These are phyloP conservation scores for Russula sp. DNA, from an alignment of 768 basidiomycete genomes.

Conservation along the genomic window DNA sequence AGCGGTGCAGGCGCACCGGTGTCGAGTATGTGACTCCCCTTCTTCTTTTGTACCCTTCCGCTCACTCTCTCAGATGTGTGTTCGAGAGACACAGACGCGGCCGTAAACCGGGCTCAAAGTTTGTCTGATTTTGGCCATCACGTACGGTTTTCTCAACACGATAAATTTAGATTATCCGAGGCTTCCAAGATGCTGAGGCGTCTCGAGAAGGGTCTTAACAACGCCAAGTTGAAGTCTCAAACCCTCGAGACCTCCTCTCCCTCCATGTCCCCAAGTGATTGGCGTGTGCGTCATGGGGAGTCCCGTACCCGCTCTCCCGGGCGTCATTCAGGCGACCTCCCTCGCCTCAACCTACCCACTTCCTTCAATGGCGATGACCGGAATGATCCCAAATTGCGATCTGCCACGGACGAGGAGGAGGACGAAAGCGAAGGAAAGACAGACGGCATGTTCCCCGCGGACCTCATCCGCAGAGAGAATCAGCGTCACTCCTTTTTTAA, in stretches of 20 bases:
- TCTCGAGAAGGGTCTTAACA: constrained; percentile 76
- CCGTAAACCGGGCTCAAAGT: constrained; percentile 89
- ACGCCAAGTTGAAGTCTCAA: constrained; percentile 61
- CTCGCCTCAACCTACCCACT: constrained; percentile 39
- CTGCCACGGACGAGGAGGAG: constrained; percentile 51
- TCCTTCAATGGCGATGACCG: constrained; percentile 15
- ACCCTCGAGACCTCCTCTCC: constrained; percentile 32
- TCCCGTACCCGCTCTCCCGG: constrained; percentile 24
- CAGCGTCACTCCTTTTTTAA: constrained; percentile 72
- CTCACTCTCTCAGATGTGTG: constrained; percentile 46
- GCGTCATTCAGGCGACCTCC: constrained; percentile 41
- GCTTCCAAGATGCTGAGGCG: constrained; percentile 85
- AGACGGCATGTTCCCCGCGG: constrained; percentile 63
- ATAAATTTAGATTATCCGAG: constrained; percentile 59
- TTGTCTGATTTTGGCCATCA: constrained; percentile 22
- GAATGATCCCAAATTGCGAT: constrained; percentile 10
- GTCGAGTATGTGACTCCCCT: constrained; percentile 36
- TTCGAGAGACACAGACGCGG: constrained; percentile 89
- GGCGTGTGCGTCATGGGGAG: constrained; percentile 14
- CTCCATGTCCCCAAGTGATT: constrained; percentile 25
- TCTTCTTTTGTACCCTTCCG: constrained; percentile 20
- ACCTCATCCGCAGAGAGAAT: constrained; percentile 65
- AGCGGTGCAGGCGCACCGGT: constrained; percentile 76
- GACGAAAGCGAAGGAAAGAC: constrained; percentile 54
- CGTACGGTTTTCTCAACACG: constrained; percentile 14